Base-by-base conservation (phyloP, 2,329 filamentous ascomycete species). In the Neurospora sp. region DNA sequence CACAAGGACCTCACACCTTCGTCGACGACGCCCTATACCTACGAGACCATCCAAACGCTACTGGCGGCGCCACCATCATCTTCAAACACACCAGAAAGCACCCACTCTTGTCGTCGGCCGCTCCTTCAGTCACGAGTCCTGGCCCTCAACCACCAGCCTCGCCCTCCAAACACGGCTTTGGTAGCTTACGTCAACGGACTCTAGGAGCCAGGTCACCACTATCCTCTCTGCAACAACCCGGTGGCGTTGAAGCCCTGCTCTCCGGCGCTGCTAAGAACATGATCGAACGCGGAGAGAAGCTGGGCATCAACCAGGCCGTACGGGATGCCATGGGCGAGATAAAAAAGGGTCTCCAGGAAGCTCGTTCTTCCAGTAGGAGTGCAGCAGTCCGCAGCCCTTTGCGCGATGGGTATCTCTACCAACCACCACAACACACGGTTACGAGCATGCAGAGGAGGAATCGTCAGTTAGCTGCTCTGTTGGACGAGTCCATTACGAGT, bases 21-120 rank as follows among this genome's bases (percentile, higher is more conserved):
- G 91, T 97, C 66, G 87, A 92, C 70, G 96, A 99, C 79, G 96
- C 93, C 0, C 79, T 96, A 2, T 92, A 91, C 76, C 83, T 96
- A 2, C 85, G 85, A 62, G 83, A 88, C 52, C 89, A 94, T 76
- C 84, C 91, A 40, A 85, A 86, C 70, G 76, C 82, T 1, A 81
- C 85, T 15, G 90, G 91, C 5, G 91, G 90, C 11, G 83, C 85
- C 23, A 82, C 86, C 8, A 83, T 95, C 19, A 89, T 95, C 28
- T 81, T 84, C 72, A 92, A 92, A 73, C 92, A 95, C 77, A 91
- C 90, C 1, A 85, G 86, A 10, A 87, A 79, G 70, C 75, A 82
- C 70, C 87, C 87, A 2, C 74, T 77, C 2, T 70, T 78, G 15
- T 70, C 70, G 10, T 28, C 68, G 2, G 10, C 70, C 28, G 8